Evolutionary conservation across 2,329 filamentous ascomycete species (phyloP).

Genomic region (Sporothrix sp.): DNA sequence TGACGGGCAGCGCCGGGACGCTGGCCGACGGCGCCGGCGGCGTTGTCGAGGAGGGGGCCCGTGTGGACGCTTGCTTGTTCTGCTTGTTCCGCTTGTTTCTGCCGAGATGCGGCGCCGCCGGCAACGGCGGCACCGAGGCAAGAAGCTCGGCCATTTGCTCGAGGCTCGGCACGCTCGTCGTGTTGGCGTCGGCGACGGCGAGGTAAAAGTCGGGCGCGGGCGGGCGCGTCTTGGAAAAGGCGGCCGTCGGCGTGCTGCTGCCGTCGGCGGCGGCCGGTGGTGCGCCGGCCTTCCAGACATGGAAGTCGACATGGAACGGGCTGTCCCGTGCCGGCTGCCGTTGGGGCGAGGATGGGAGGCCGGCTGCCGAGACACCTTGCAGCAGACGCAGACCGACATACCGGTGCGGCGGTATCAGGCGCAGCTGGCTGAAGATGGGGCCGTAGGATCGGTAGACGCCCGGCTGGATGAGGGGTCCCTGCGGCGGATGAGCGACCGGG

Average conservation of each 20-base stretch:
- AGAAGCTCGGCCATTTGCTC: constrained; percentile 62
- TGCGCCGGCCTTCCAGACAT: constrained; percentile 11
- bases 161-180: constrained; percentile 61
- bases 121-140: constrained; percentile 50
- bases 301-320: constrained; percentile 55
- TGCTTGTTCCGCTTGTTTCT: no score
- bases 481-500: constrained; percentile 22
- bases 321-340: constrained; percentile 19
- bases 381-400: constrained; percentile 14
- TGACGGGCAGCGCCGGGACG: constrained; percentile 22
- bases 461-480: constrained; percentile 50
- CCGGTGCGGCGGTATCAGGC: constrained; percentile 50
- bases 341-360: no score
- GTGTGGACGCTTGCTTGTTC: no score
- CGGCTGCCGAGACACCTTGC: constrained; percentile 19
- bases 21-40: not conserved
- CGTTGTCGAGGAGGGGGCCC: no score
- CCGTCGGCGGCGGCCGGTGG: not conserved
- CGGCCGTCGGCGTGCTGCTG: constrained; percentile 25
- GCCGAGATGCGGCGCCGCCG: not conserved
- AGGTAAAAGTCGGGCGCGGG: constrained; percentile 75
- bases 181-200: constrained; percentile 67
- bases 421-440: constrained; percentile 66
- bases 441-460: constrained; percentile 57
- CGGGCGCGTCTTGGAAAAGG: constrained; percentile 71